Evolutionary conservation across 176 grass and related monocot species (phyloP).

Genomic region (Bonia amplexicaulis): DNA sequence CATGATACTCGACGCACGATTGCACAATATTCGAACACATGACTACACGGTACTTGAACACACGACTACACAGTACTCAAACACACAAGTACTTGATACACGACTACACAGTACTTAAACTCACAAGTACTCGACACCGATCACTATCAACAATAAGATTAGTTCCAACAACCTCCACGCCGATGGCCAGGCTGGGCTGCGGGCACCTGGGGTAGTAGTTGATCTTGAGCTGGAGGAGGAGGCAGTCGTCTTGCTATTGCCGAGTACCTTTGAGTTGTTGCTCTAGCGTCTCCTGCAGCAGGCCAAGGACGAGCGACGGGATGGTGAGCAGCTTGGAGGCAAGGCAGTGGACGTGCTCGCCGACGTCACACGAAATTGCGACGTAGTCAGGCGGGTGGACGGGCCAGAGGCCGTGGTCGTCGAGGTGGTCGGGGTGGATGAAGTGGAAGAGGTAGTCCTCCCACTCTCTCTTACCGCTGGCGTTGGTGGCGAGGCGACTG

Average conservation of each 20-base stretch:
- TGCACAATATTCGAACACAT: too few relatives aligned
- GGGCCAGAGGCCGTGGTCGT: conserved; percentile 53
- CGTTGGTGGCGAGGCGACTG: conserved; percentile 66
- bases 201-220: conserved; percentile 57
- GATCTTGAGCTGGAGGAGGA: conserved; percentile 83
- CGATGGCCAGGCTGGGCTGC: too few relatives aligned
- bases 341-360: conserved; percentile 10
- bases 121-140: too few relatives aligned
- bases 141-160: too few relatives aligned
- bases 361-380: not conserved
- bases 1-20: too few relatives aligned
- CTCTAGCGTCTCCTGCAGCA: conserved; percentile 31
- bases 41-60: too few relatives aligned
- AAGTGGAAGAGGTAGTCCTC: conserved; percentile 67
- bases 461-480: conserved; percentile 68
- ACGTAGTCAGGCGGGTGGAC: conserved; percentile 50
- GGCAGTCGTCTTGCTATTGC: not conserved
- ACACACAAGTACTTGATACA: too few relatives aligned
- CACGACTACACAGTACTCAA: too few relatives aligned
- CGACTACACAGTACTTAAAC: too few relatives aligned
- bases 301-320: conserved; percentile 54
- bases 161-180: too few relatives aligned
- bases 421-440: not conserved
- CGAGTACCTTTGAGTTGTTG: conserved; percentile 16
- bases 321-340: conserved; percentile 50